Conservation (phyloP, 768 basidiomycete species). For the Trametes villosa region DNA sequence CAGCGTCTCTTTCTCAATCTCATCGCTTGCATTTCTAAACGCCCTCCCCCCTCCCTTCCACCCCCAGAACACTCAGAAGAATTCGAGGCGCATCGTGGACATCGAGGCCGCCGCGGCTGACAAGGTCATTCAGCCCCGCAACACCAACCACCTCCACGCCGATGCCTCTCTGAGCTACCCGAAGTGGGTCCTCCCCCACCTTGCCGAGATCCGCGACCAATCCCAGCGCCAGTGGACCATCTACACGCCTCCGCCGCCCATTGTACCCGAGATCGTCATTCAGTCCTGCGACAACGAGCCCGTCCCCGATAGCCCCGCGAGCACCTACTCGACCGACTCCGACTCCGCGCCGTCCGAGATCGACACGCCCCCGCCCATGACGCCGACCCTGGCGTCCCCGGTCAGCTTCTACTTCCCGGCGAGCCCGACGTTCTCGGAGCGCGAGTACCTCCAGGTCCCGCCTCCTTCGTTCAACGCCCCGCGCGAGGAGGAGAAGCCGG, state of each 20-base stretch:
- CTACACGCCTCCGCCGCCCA: not conserved
- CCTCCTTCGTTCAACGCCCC: constrained; percentile 16
- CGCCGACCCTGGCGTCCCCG: constrained; percentile 8
- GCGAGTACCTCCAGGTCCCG: constrained; percentile 17
- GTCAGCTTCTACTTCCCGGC: constrained; percentile 20
- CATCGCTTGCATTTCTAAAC: too few species aligned
- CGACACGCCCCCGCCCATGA: constrained; percentile 12
- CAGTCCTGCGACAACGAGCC: constrained; percentile 5
- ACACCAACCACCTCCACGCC: not conserved
- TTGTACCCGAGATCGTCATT: constrained; percentile 16
- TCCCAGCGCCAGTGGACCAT: constrained; percentile 9
- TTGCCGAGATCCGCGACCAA: constrained; percentile 12
- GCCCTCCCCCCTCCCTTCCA: not conserved
- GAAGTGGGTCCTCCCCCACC: constrained; percentile 20
- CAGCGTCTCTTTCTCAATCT: not conserved
- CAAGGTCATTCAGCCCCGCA: not conserved
- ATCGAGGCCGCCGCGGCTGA: constrained; percentile 2
- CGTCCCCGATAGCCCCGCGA: constrained; percentile 6
- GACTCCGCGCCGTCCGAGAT: constrained; percentile 2
- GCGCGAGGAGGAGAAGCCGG: constrained; percentile 10
- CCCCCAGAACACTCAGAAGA: too few species aligned
- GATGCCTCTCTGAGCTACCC: constrained; percentile 12
- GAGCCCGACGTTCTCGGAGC: constrained; percentile 4
- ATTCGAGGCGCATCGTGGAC: not conserved
- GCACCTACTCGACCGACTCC: constrained; percentile 12